These are phyloP conservation scores for Quercus alba DNA, from an alignment of 306 rosid species.

Conservation along the genomic window DNA sequence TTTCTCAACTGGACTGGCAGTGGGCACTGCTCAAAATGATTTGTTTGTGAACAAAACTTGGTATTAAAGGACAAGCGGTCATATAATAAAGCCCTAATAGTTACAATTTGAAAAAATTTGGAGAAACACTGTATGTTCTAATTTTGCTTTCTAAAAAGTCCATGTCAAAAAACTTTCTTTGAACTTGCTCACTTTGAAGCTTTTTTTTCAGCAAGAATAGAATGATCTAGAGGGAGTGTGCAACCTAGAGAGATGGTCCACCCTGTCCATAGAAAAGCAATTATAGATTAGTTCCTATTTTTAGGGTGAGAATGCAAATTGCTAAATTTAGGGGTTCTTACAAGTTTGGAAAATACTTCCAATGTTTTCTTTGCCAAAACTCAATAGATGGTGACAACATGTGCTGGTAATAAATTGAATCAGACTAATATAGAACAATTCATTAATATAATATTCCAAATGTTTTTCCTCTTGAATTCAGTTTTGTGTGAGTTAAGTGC, in stretches of 20 bases:
- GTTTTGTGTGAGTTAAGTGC: constrained; percentile 2
- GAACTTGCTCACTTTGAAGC: neutral
- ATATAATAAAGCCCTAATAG: neutral
- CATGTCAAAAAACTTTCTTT: neutral
- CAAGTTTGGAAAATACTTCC: neutral
- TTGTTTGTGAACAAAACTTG: neutral
- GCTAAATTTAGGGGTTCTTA: neutral
- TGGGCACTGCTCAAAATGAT: neutral
- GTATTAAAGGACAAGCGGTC: neutral
- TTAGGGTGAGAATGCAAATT: neutral
- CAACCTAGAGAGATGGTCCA: no score
- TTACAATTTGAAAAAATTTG: neutral
- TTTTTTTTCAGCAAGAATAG: no score
- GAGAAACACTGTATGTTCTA: neutral
- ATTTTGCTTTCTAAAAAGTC: neutral
- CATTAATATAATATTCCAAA: neutral
- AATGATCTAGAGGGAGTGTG: no score
- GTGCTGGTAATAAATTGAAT: no score
- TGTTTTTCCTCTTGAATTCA: neutral
- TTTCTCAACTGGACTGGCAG: neutral
- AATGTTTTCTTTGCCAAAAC: neutral
- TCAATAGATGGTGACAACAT: no score
- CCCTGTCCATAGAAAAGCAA: neutral
- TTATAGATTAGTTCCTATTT: neutral
- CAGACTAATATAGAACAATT: no score